A percentile compares a stretch with the other conserved stretches of the same genome.
Evolutionary conservation across 305 asterid genomes (phyloP).

Genomic region (Nicotiana rustica): DNA sequence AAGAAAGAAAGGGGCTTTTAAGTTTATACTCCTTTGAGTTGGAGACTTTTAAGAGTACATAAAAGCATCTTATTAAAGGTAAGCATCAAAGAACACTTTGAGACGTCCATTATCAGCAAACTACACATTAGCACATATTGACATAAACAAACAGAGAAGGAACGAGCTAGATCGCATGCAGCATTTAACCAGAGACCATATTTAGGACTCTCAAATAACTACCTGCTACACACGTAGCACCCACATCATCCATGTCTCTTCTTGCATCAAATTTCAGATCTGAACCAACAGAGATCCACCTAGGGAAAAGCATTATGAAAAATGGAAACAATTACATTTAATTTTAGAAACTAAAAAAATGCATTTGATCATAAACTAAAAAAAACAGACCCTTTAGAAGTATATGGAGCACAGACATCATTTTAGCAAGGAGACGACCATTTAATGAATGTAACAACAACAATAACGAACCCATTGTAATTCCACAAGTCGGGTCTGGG

Average conservation of each 20-base stretch:
- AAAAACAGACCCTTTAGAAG: constrained; percentile 1
- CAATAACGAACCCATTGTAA: too few relatives aligned
- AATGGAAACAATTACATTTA: constrained; percentile 27
- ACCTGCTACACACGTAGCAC: constrained; percentile 89
- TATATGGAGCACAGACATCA: constrained; percentile 20
- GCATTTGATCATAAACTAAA: constrained; percentile 19
- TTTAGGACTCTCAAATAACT: constrained; percentile 23
- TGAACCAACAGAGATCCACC: constrained; percentile 99
- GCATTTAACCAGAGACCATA: constrained; percentile 32
- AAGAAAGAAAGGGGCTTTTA: constrained; percentile 10
- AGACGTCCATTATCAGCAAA: too few relatives aligned
- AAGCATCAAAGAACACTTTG: constrained; percentile 10
- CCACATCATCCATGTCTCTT: constrained; percentile 96
- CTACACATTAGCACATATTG: not conserved
- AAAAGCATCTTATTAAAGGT: constrained; percentile 9
- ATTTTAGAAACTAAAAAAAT: not conserved
- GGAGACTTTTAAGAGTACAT: not conserved
- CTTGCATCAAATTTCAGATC: constrained; percentile 96
- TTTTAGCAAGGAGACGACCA: constrained; percentile 10
- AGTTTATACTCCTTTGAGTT: constrained; percentile 23
- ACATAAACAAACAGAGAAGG: constrained; percentile 19
- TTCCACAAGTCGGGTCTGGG: too few relatives aligned
- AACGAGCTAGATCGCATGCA: constrained; percentile 22
- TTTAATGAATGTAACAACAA: not conserved
- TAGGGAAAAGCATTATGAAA: constrained; percentile 50